Conservation (phyloP, 305 asterid genomes). For the Solanum hybrid region DNA sequence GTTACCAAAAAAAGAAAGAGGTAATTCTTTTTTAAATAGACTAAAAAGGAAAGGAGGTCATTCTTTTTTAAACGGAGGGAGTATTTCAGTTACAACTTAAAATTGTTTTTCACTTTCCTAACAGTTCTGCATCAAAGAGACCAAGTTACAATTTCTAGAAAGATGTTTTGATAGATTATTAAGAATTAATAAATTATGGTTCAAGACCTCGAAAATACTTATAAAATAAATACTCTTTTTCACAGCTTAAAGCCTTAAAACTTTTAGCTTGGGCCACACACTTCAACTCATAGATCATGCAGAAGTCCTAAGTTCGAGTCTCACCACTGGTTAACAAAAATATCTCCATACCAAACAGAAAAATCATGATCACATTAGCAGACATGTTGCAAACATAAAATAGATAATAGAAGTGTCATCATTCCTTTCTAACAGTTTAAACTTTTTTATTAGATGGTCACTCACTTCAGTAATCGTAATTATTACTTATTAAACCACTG, state of each 20-base stretch:
- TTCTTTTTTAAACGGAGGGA: too few relatives aligned
- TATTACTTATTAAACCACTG: background rate
- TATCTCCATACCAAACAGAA: background rate
- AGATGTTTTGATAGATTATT: background rate
- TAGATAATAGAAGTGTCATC: background rate
- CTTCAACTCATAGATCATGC: background rate
- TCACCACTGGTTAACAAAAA: background rate
- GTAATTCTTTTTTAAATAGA: too few relatives aligned
- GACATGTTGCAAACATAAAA: background rate
- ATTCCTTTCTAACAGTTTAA: background rate
- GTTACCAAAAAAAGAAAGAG: too few relatives aligned
- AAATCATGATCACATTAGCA: background rate
- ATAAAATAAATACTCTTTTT: background rate
- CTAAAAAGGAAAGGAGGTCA: too few relatives aligned
- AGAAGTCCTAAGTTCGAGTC: background rate
- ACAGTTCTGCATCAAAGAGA: background rate
- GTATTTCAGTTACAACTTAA: background rate
- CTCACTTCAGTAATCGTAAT: background rate
- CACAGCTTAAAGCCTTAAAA: background rate
- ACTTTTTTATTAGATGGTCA: background rate
- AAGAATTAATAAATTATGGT: background rate
- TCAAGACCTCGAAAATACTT: background rate
- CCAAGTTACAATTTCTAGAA: background rate
- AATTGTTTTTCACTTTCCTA: background rate
- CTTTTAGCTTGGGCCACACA: background rate